A percentile compares a stretch with the other conserved stretches of the same genome.
Conservation (phyloP, 768 basidiomycete species). For the Boletales sp. region DNA sequence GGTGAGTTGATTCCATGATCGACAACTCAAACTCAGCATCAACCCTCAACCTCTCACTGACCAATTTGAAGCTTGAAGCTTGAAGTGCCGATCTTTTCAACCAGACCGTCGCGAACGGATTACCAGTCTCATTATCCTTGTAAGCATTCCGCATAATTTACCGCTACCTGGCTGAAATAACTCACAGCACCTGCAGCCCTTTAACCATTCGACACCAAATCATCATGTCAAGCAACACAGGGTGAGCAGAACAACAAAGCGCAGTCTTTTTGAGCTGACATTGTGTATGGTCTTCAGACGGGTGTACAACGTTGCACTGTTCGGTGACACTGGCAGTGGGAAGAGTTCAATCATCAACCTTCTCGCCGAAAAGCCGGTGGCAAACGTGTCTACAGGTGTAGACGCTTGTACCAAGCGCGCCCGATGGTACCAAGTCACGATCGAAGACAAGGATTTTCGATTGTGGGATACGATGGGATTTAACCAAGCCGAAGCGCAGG, state of each 20-base stretch:
- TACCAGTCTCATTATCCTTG: not conserved
- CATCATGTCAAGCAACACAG: not conserved
- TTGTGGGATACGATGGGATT: conserved; percentile 36
- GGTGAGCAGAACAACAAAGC: conserved; percentile 13
- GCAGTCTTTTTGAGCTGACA: conserved; percentile 1
- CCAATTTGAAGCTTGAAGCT: too few species aligned
- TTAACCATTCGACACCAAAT: not conserved
- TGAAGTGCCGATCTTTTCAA: not conserved
- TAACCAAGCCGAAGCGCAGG: conserved; percentile 19
- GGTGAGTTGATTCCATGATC: too few species aligned
- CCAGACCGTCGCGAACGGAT: not conserved
- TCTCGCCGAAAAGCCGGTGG: conserved; percentile 23
- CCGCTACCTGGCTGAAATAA: too few species aligned
- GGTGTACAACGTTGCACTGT: conserved; percentile 22
- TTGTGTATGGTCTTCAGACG: conserved; percentile 6
- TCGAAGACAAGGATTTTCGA: conserved; percentile 20
- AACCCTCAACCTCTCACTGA: too few species aligned
- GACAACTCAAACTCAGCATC: too few species aligned
- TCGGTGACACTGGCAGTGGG: conserved; percentile 29
- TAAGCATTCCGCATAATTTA: not conserved
- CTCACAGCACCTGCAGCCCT: not conserved
- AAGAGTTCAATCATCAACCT: conserved; percentile 31
- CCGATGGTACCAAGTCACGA: conserved; percentile 17
- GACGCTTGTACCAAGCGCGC: conserved; percentile 33
- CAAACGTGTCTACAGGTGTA: conserved; percentile 27